Base-by-base conservation (phyloP, 2,329 filamentous ascomycete species). In the Metarhizium anisopliae region DNA sequence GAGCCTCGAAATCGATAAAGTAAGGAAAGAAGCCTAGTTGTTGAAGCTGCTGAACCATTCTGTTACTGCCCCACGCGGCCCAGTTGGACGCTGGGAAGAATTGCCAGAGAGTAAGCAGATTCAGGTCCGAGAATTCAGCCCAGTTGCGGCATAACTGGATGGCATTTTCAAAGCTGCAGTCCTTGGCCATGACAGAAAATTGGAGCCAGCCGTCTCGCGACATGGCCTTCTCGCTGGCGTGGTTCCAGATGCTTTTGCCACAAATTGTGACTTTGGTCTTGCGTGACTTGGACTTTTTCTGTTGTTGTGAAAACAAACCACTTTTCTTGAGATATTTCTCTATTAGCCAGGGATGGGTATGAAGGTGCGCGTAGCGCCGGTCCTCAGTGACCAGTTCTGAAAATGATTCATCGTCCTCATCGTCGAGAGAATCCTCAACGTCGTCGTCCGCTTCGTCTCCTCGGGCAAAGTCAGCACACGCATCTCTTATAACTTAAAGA, bases 161-260 rank as follows among this genome's bases (percentile, higher is more conserved):
- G 2, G 65, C 63, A 35, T 67, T 58, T 18, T 65, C 61, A 2
- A 67, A 52, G 8, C 64, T 56, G 13, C 65, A 67, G 18, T 66
- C 65, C 25, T 67, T 67, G 2, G 64, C 64, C 47, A 67, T 61
- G 51, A 66, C 56, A 2, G 63, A 65, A 51, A 67, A 67, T n/a
- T 67, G 64, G 4, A 67, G 59, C 65, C 65, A 67, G 2, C 65
- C 63, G n/a, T 67, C 65, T 52, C 65, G 59, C 2, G 64, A 64
- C 65, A 67, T 67, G 2, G 65, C 61, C 4, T 60, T 64, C 32
- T 66, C 62, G 30, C 64, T 67, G 2, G 65, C 58, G 20, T 67
- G 63, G 30, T 66, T 63, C 63, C 65, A 67, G n/a, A 67, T 63
- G 30, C 55, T 65, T 29, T 63, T 64, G 6, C 63, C 63, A 10